Conservation (phyloP, 2,329 filamentous ascomycete genomes). For the Penicillium sp. region DNA sequence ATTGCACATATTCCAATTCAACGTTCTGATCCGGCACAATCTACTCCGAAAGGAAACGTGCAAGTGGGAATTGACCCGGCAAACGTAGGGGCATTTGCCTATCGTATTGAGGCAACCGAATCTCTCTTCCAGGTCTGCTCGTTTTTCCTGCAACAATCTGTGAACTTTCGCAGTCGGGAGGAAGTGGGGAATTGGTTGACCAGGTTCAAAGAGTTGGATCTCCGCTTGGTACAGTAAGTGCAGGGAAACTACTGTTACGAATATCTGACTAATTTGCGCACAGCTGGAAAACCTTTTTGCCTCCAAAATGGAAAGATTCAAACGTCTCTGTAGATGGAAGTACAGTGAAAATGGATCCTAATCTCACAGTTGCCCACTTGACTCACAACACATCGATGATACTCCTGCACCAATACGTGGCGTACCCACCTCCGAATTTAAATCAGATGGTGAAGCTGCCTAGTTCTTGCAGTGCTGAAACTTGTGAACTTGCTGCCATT, state of each 20-base stretch:
- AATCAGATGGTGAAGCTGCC: background rate
- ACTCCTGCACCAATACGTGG: constrained; percentile 38
- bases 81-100: background rate
- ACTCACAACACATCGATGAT: constrained; percentile 56
- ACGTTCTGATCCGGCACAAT: background rate
- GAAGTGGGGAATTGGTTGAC: background rate
- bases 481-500: background rate
- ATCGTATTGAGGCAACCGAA: background rate
- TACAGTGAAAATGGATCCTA: constrained; percentile 47
- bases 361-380: constrained; percentile 51
- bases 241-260: background rate
- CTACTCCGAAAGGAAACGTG: background rate
- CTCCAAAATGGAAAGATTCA: constrained; percentile 44
- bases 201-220: background rate
- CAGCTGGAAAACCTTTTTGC: constrained; percentile 32
- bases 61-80: background rate
- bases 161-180: background rate
- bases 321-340: constrained; percentile 28
- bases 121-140: background rate
- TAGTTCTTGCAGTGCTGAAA: background rate
- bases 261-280: background rate
- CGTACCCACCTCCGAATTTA: background rate
- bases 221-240: background rate
- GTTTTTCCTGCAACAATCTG: background rate
- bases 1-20: background rate